A percentile compares a stretch with the other conserved stretches of the same genome.
Conservation (phyloP, 306 rosid species). For the Trifolium pratense region DNA sequence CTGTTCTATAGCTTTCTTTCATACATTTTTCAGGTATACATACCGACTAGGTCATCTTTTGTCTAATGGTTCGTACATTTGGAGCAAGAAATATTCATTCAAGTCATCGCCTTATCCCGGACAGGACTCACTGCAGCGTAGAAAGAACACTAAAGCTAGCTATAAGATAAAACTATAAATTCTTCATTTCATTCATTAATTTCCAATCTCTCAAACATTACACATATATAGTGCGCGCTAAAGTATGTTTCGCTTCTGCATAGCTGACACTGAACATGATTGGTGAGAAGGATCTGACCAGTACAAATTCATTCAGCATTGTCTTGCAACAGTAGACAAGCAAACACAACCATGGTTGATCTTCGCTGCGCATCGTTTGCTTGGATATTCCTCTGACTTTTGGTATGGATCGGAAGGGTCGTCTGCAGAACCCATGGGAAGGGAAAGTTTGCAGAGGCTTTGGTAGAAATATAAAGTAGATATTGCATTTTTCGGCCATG, state of each 20-base stretch:
- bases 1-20: conserved; percentile 35
- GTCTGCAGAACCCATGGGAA: conserved; percentile 92
- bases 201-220: too few relatives aligned
- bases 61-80: conserved; percentile 48
- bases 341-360: conserved; percentile 93
- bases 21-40: conserved; percentile 55
- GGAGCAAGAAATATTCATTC: conserved; percentile 75
- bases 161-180: too few relatives aligned
- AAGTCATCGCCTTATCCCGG: conserved; percentile 88
- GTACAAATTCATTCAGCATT: conserved; percentile 83
- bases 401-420: conserved; percentile 68
- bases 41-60: conserved; percentile 68
- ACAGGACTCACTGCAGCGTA: conserved; percentile 79
- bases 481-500: conserved; percentile 86
- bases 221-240: too few relatives aligned
- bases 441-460: conserved; percentile 83
- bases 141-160: too few relatives aligned
- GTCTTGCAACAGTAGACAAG: conserved; percentile 86
- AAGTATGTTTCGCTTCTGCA: conserved; percentile 87
- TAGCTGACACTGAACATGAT: conserved; percentile 87
- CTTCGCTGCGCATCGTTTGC: conserved; percentile 87
- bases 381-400: conserved; percentile 78
- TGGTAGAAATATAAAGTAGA: conserved; percentile 94
- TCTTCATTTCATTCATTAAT: too few relatives aligned
- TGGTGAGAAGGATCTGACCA: conserved; percentile 95